phyloP scores from a whole-genome alignment of 179 eudicot species.

The Vitellaria paradoxa region DNA sequence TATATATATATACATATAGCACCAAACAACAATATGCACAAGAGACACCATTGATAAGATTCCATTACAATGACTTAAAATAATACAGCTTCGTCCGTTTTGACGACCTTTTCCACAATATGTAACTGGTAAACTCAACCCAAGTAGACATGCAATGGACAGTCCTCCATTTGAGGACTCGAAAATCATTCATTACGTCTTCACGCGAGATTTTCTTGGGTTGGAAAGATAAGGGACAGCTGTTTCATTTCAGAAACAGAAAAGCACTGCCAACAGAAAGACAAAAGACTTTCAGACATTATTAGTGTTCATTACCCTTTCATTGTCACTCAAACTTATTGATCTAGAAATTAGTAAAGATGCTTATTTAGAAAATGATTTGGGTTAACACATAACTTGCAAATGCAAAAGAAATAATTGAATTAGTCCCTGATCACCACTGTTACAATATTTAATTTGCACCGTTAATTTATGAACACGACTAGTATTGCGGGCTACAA shows the following conservation, averaged over 20 bases:
- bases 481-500: too few species aligned
- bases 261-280: not conserved
- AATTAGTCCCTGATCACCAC: too few species aligned
- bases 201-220: not conserved
- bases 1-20: too few species aligned
- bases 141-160: not conserved
- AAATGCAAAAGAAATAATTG: too few species aligned
- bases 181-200: not conserved
- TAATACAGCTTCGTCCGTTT: not conserved
- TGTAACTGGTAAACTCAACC: not conserved
- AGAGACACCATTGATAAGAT: not conserved
- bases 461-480: too few species aligned
- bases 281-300: too few species aligned
- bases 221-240: not conserved
- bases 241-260: not conserved
- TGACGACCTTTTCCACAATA: not conserved
- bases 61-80: not conserved
- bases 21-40: not conserved
- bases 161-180: not conserved
- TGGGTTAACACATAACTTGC: too few species aligned
- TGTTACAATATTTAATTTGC: too few species aligned
- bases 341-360: too few species aligned
- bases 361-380: too few species aligned
- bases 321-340: too few species aligned
- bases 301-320: too few species aligned